Conservation (phyloP, 441 rosid genomes). For the Erodium trifolium region DNA sequence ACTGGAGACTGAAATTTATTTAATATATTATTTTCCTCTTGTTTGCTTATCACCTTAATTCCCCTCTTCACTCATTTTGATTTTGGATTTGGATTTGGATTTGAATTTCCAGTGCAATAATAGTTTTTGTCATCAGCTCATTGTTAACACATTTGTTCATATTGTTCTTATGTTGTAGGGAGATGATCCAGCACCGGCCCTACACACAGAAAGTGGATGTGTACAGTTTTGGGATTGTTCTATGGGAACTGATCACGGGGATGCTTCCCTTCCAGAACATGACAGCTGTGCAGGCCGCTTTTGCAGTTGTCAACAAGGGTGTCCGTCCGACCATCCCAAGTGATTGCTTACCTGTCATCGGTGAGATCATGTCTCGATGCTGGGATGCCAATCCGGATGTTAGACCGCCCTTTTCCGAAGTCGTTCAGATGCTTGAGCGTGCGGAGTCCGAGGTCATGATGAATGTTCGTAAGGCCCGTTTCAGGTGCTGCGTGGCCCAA, state of each 20-base stretch:
- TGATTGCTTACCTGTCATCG: slow-evolving; percentile 30
- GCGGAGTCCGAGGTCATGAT: not conserved
- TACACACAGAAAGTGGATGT: slow-evolving; percentile 50
- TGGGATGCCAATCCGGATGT: not conserved
- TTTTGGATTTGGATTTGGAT: no score
- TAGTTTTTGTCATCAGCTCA: no score
- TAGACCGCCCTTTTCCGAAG: not conserved
- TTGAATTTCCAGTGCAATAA: no score
- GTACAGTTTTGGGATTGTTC: slow-evolving; percentile 46
- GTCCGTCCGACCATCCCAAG: slow-evolving; percentile 36
- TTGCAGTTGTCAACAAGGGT: slow-evolving; percentile 41
- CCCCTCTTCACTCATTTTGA: not conserved
- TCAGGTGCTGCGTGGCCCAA: slow-evolving; percentile 36
- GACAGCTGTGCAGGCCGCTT: slow-evolving; percentile 41
- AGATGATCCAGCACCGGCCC: slow-evolving; percentile 48
- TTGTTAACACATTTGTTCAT: not conserved
- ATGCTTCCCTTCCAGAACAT: slow-evolving; percentile 44
- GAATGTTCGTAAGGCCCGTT: not conserved
- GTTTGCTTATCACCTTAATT: not conserved
- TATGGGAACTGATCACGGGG: slow-evolving; percentile 48
- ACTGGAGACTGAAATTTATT: no score
- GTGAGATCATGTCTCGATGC: not conserved
- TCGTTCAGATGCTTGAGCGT: not conserved
- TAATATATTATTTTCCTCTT: not conserved
- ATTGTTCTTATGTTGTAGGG: slow-evolving; percentile 22